Evolutionary conservation across 768 basidiomycete species (phyloP), one percentile per base, ranked within the genome.

Genomic region (Suillus clintonianus): DNA sequence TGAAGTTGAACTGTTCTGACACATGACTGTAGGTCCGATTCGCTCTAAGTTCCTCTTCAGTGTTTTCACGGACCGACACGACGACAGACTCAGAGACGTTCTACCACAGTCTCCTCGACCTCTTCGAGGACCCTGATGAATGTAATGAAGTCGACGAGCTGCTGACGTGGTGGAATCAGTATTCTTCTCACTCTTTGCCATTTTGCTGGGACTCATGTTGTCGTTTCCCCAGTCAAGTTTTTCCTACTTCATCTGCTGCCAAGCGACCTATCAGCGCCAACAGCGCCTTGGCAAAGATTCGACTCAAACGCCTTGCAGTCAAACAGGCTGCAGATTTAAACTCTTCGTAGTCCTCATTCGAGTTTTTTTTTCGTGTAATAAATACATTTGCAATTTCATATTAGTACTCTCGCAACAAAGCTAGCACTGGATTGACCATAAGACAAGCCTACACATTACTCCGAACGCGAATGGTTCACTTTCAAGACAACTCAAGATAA

Each of bases 61-160:
- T 65, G 1, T 72, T 72, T 48, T 69, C 63, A 6, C 27, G 62
- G 15, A 68, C 70, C 7, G 69, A 72, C 60, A 63, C 48, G 1
- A 50, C 67, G 13, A 71, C 68, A 5, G 70, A 74, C 55, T 72
- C 71, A 1, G 70, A 74, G 47, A 36, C 42, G 11, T 72, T 74
- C 58, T 72, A 71, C 41, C 59, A 60, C n/a, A 63, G 63, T 22
- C 55, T 74, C 10, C 48, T 70, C 14, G 67, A 66, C 37, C 59
- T 72, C 1, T 53, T 73, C 3, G 61, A 73, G 17, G 69, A 73
- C 48, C 61, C 62, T 2, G 65, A 70, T 2, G 65, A 72, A 65
- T 50, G 5, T 2, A 37, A 59, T 30, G 70, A 72, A 50, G 66
- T 65, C 2, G 24, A 65, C 8, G 39, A 65, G 15, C 65, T 70